Percentiles rank a stretch among this genome's conserved stretches.
phyloP scores from a whole-genome alignment of 1,284 basidiomycete species.

The Paramarasmius palmivorus region DNA sequence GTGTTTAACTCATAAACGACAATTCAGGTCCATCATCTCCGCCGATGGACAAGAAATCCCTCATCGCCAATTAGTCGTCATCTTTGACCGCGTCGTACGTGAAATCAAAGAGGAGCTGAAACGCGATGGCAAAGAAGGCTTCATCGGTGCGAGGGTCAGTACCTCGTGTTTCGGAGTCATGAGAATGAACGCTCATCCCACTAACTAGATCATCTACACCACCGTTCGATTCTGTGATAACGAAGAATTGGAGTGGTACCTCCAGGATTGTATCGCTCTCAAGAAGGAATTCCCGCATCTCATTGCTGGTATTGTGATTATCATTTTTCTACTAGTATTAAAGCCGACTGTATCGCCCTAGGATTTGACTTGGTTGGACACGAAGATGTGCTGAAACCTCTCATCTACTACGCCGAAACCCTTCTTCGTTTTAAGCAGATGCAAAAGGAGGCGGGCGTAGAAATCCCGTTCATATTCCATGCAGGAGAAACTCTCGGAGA shows the following conservation, averaged over 20 bases:
- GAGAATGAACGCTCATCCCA: neutral
- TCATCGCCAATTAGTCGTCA: conserved; percentile 61
- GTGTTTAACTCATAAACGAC: neutral
- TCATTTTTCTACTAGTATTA: neutral
- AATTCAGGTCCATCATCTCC: conserved; percentile 28
- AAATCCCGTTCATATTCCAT: conserved; percentile 80
- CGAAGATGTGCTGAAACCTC: conserved; percentile 64
- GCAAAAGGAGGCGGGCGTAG: conserved; percentile 56
- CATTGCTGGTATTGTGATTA: conserved; percentile 51
- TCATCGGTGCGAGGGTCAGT: conserved; percentile 62
- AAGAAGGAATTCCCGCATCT: conserved; percentile 76
- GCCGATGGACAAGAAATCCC: conserved; percentile 54
- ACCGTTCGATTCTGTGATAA: conserved; percentile 58
- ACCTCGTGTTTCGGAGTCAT: conserved; percentile 1
- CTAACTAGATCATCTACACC: conserved; percentile 66
- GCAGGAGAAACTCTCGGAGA: conserved; percentile 80
- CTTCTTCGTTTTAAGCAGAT: conserved; percentile 62
- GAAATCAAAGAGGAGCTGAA: conserved; percentile 56
- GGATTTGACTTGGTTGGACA: conserved; percentile 83
- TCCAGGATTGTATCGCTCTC: conserved; percentile 72
- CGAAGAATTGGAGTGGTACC: conserved; percentile 64
- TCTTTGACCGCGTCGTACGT: conserved; percentile 56
- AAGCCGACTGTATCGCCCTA: conserved; percentile 23
- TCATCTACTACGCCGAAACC: conserved; percentile 64
- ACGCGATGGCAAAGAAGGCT: conserved; percentile 51